A percentile compares a stretch with the other conserved stretches of the same genome.
Evolutionary conservation across 345 rosid species (phyloP).

Genomic region (Arabidopsis thaliana): DNA sequence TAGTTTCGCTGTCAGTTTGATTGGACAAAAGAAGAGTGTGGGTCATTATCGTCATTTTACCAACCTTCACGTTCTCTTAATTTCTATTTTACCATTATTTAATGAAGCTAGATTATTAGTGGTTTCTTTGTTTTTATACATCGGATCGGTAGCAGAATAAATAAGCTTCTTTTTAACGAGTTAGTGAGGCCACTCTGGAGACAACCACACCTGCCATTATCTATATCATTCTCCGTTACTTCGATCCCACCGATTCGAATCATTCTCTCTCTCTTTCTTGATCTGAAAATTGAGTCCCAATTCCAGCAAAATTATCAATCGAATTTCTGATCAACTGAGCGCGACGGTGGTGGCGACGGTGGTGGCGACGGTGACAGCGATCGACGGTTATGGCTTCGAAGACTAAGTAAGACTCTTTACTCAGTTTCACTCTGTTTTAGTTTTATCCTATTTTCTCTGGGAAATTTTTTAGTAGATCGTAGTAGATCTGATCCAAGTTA

Average conservation of each 20-base stretch:
- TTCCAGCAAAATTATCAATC: background rate
- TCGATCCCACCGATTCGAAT: slow-evolving; percentile 23
- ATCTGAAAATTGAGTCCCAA: slow-evolving; percentile 2
- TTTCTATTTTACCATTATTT: slow-evolving; percentile 1
- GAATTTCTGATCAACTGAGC: background rate
- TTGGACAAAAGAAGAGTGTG: slow-evolving; percentile 15
- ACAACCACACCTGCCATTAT: slow-evolving; percentile 46
- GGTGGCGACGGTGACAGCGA: slow-evolving; percentile 27
- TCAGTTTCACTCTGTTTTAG: background rate
- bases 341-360: background rate
- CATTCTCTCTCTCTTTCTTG: slow-evolving; percentile 37
- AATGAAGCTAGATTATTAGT: slow-evolving; percentile 13
- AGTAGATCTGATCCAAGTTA: slow-evolving; percentile 39
- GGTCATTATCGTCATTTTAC: slow-evolving; percentile 51
- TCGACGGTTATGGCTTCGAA: slow-evolving; percentile 44
- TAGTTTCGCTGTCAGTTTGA: slow-evolving; percentile 39
- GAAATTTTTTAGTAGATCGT: background rate
- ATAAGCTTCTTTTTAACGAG: too few relatives aligned
- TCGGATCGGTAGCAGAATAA: slow-evolving; percentile 30
- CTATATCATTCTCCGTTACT: slow-evolving; percentile 31
- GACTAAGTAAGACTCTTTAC: slow-evolving; percentile 40
- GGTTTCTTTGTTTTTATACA: slow-evolving; percentile 24
- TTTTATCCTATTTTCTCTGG: slow-evolving; percentile 7
- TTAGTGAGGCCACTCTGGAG: slow-evolving; percentile 46
- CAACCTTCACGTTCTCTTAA: slow-evolving; percentile 24